Percentiles rank a stretch among this genome's conserved stretches.
phyloP scores from a whole-genome alignment of 139 green algal genomes.

The Closterium sp. region DNA sequence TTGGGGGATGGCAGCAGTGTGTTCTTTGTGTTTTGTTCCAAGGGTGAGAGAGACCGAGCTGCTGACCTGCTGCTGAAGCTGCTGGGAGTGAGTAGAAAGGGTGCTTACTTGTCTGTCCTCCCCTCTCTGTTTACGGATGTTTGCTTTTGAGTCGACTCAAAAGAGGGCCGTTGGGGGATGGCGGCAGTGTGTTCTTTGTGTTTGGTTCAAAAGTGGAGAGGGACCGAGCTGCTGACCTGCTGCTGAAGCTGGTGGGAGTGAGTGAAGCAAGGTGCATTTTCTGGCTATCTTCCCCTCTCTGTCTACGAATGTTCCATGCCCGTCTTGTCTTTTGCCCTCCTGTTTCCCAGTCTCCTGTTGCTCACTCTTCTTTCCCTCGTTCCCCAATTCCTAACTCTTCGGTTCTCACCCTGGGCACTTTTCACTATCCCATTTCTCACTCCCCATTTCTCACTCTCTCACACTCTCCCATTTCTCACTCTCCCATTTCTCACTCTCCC shows the following conservation, averaged over 20 bases:
- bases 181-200: too few species aligned
- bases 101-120: background rate
- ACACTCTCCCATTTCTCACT: too few species aligned
- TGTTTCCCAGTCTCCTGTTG: background rate
- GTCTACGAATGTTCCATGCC: too few species aligned
- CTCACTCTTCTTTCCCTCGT: background rate
- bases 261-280: background rate
- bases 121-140: background rate
- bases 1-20: slow-evolving; percentile 1
- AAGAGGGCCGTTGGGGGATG: too few species aligned
- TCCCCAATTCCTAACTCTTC: too few species aligned
- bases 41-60: background rate
- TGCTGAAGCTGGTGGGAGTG: too few species aligned
- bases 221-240: background rate
- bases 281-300: too few species aligned
- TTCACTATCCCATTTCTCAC: too few species aligned
- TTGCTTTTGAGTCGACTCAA: background rate
- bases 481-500: too few species aligned
- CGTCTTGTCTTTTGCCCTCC: too few species aligned
- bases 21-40: background rate
- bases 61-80: background rate
- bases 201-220: background rate
- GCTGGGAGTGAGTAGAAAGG: slow-evolving; percentile 3
- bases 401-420: too few species aligned
- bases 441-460: too few species aligned